Conservation (phyloP, 78 protist species). For the slime mould (Dictyostelium discoideum) region DNA sequence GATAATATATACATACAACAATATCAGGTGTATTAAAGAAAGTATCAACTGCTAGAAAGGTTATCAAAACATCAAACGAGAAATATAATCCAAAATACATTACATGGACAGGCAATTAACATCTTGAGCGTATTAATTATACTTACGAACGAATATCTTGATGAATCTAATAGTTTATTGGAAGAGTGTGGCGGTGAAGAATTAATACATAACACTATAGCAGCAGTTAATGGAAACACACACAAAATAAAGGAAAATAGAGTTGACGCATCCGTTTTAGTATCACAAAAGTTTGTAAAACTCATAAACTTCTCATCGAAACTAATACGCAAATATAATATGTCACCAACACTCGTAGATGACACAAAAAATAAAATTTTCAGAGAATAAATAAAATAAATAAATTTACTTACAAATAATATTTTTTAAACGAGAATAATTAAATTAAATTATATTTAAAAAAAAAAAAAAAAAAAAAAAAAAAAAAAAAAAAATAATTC, state of each 20-base stretch:
- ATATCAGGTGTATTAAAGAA: background rate
- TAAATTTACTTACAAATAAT: too few relatives aligned
- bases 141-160: background rate
- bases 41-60: background rate
- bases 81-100: background rate
- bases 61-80: background rate
- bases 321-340: background rate
- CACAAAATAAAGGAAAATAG: background rate
- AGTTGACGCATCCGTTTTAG: background rate
- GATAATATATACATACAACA: too few relatives aligned
- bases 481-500: background rate
- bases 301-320: background rate
- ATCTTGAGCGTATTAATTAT: background rate
- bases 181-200: background rate
- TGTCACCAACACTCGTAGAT: background rate
- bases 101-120: background rate
- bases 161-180: background rate
- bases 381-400: background rate
- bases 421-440: too few relatives aligned
- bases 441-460: too few relatives aligned
- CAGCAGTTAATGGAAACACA: conserved; percentile 22
- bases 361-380: background rate
- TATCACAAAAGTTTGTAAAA: background rate
- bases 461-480: too few relatives aligned
- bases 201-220: conserved; percentile 24